Percentiles rank a stretch among this genome's conserved stretches.
Evolutionary conservation across 306 rosid species (phyloP).

Genomic region (Nissolia schottii): DNA sequence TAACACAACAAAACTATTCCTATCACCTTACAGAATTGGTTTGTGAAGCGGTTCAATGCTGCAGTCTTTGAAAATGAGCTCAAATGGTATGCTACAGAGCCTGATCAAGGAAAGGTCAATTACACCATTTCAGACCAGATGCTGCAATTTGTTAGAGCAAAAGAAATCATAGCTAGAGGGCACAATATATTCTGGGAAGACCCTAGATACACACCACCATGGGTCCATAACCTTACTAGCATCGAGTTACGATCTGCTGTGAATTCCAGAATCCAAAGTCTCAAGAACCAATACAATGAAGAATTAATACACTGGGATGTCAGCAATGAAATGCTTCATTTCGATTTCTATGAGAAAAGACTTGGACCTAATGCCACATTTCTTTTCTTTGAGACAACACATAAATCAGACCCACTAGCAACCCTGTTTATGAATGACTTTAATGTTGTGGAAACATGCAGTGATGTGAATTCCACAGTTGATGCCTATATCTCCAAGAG

Average conservation of each 20-base stretch:
- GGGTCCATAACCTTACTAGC: constrained; percentile 68
- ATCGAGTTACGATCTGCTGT: constrained; percentile 53
- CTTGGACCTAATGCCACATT: constrained; percentile 68
- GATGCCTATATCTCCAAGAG: constrained; percentile 56
- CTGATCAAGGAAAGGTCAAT: constrained; percentile 57
- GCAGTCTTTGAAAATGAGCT: constrained; percentile 90
- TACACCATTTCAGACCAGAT: constrained; percentile 66
- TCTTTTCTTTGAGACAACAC: constrained; percentile 62
- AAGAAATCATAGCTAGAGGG: constrained; percentile 67
- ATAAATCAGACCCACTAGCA: constrained; percentile 65
- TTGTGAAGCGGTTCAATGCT: constrained; percentile 72
- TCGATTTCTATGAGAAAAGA: constrained; percentile 73
- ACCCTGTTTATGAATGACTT: constrained; percentile 83
- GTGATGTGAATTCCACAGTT: constrained; percentile 67
- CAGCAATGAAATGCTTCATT: constrained; percentile 95
- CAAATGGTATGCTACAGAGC: constrained; percentile 88
- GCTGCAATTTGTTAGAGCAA: constrained; percentile 63
- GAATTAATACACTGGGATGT: constrained; percentile 92
- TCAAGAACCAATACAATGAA: constrained; percentile 62
- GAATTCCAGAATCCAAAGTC: constrained; percentile 50
- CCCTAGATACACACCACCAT: constrained; percentile 59
- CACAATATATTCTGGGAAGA: constrained; percentile 97
- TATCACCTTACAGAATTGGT: constrained; percentile 56
- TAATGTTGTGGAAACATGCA: constrained; percentile 88
- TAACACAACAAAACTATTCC: neutral